A percentile compares a stretch with the other conserved stretches of the same genome.
These are phyloP conservation scores for Thelonectria blattea DNA, from an alignment of 2,329 filamentous ascomycete genomes.

Conservation along the genomic window DNA sequence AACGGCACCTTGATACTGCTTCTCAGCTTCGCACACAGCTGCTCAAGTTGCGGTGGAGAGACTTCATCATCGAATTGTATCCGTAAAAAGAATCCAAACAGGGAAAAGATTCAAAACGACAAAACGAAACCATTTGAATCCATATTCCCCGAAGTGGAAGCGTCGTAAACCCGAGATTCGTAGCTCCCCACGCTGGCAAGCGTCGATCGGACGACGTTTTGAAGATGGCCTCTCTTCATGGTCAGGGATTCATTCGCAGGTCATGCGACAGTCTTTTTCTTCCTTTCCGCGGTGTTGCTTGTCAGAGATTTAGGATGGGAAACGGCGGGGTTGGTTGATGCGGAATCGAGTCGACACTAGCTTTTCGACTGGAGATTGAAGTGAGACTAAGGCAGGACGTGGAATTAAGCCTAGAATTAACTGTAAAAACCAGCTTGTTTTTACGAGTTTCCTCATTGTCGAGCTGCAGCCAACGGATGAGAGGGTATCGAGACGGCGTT, in stretches of 20 bases:
- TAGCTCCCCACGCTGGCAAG: not conserved
- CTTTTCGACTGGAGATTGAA: not conserved
- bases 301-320: too few species aligned
- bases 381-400: not conserved
- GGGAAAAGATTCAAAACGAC: too few species aligned
- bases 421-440: not conserved
- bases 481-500: too few species aligned
- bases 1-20: not conserved
- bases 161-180: not conserved
- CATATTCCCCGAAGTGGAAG: too few species aligned
- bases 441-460: not conserved
- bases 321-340: not conserved
- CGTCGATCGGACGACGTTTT: not conserved
- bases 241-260: not conserved
- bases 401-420: conserved; percentile 10
- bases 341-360: not conserved
- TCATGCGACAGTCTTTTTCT: not conserved
- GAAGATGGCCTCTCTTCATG: not conserved
- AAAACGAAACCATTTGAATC: too few species aligned
- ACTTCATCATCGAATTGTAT: too few species aligned
- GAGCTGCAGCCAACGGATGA: not conserved
- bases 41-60: too few species aligned
- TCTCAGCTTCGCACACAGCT: too few species aligned
- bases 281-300: not conserved
- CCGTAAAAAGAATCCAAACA: too few species aligned